These are phyloP conservation scores for Xylariaceae sp. DNA, from an alignment of 2,329 filamentous ascomycete genomes.

Conservation along the genomic window DNA sequence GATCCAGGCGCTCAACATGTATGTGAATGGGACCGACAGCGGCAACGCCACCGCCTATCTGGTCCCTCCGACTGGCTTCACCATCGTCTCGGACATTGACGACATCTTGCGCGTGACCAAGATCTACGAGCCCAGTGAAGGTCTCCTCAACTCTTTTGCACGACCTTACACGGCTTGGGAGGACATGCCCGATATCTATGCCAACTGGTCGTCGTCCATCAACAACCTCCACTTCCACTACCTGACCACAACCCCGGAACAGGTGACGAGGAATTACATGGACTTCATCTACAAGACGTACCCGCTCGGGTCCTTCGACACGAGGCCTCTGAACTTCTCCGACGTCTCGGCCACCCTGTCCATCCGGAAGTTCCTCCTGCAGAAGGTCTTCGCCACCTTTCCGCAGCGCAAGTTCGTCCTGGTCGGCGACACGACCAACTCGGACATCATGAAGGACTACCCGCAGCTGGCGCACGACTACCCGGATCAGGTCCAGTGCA, in stretches of 20 bases:
- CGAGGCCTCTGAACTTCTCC: constrained; percentile 72
- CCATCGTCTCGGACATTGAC: constrained; percentile 70
- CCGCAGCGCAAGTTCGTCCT: constrained; percentile 69
- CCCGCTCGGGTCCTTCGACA: constrained; percentile 70
- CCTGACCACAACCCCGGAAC: constrained; percentile 72
- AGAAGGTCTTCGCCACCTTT: constrained; percentile 67
- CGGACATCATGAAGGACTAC: constrained; percentile 64
- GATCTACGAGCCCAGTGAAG: constrained; percentile 69
- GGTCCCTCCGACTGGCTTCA: constrained; percentile 62
- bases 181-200: constrained; percentile 74
- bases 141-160: constrained; percentile 69
- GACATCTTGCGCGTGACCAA: constrained; percentile 76
- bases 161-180: constrained; percentile 63
- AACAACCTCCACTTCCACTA: constrained; percentile 73
- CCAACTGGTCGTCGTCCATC: constrained; percentile 62
- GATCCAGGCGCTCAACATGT: constrained; percentile 63
- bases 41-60: constrained; percentile 73
- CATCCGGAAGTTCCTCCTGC: constrained; percentile 62
- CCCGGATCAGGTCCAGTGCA: constrained; percentile 67
- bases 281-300: constrained; percentile 73
- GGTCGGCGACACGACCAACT: constrained; percentile 68
- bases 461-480: constrained; percentile 55
- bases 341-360: constrained; percentile 63
- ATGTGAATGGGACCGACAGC: constrained; percentile 53
- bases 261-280: constrained; percentile 72